phyloP scores from a whole-genome alignment of 768 basidiomycete genomes.

The Russula brevipes region DNA sequence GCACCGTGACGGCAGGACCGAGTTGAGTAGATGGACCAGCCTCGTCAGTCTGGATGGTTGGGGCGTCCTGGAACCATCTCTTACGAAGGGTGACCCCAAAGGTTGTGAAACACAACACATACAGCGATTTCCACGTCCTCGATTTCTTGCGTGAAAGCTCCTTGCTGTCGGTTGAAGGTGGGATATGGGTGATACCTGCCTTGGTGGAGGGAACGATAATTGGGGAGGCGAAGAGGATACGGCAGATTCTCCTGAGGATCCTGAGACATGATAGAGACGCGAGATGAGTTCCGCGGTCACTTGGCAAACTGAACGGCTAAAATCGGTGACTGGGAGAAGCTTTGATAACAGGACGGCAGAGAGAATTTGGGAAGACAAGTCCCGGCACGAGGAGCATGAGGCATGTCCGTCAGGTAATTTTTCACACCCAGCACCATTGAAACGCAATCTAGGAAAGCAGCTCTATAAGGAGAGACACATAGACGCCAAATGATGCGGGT shows the following conservation, averaged over 20 bases:
- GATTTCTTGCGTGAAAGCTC: not conserved
- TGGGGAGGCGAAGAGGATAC: constrained; percentile 24
- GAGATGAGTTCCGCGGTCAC: not conserved
- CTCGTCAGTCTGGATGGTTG: not conserved
- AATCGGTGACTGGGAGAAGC: constrained; percentile 1
- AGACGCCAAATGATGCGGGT: constrained; percentile 15
- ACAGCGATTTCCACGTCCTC: constrained; percentile 6
- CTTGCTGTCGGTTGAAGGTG: constrained; percentile 19
- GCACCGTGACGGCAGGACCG: not conserved
- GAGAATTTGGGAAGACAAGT: constrained; percentile 16
- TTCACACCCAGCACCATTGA: constrained; percentile 23
- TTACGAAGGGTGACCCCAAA: not conserved
- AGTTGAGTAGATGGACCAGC: constrained; percentile 3
- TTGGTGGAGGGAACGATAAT: constrained; percentile 24
- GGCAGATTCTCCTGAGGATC: constrained; percentile 14
- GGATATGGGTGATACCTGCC: constrained; percentile 23
- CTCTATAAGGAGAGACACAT: constrained; percentile 14
- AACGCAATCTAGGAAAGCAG: constrained; percentile 11
- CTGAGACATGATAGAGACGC: constrained; percentile 15
- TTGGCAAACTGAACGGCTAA: not conserved
- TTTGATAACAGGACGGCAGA: constrained; percentile 12
- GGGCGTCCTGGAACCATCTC: not conserved
- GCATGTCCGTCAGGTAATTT: constrained; percentile 17
- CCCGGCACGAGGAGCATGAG: constrained; percentile 12
- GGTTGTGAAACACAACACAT: not conserved